A percentile compares a stretch with the other conserved stretches of the same genome.
Conservation (phyloP, 306 rosid species). For the Purshia tridentata region DNA sequence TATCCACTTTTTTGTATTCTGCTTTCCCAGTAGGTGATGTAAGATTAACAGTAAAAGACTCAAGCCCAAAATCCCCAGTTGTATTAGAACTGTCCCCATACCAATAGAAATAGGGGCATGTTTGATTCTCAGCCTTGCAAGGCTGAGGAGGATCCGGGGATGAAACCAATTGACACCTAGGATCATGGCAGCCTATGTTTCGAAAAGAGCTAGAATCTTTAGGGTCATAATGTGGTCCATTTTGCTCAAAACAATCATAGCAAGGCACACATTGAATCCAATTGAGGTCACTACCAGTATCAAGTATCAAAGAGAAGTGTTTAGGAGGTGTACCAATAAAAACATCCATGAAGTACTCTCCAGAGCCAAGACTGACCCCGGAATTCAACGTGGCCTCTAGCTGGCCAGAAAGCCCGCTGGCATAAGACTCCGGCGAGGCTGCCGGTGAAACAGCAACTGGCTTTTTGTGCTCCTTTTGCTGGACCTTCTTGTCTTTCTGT, state of each 20-base stretch:
- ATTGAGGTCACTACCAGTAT: constrained; percentile 96
- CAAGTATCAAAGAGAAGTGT: constrained; percentile 83
- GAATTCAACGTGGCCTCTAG: constrained; percentile 89
- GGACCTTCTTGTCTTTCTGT: constrained; percentile 24
- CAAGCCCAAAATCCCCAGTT: constrained; percentile 83
- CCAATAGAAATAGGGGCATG: constrained; percentile 93
- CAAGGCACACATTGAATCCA: constrained; percentile 98
- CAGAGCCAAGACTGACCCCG: constrained; percentile 94
- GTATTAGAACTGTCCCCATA: constrained; percentile 96
- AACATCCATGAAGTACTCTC: constrained; percentile 97
- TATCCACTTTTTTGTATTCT: constrained; percentile 54
- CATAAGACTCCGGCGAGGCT: constrained; percentile 44
- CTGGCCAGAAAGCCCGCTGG: constrained; percentile 42
- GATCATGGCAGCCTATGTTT: constrained; percentile 72
- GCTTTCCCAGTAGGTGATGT: constrained; percentile 49
- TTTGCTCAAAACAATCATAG: constrained; percentile 84
- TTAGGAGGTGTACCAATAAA: constrained; percentile 91
- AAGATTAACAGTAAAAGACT: constrained; percentile 83
- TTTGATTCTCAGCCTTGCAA: constrained; percentile 66
- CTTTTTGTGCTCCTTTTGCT: constrained; percentile 22
- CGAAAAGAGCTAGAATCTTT: constrained; percentile 64
- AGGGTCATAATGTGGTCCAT: constrained; percentile 79
- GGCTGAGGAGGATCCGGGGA: constrained; percentile 85
- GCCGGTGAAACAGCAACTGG: constrained; percentile 32
- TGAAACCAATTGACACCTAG: constrained; percentile 63